Conservation (phyloP, 345 rosid genomes). For the Hypericum perforatum region DNA sequence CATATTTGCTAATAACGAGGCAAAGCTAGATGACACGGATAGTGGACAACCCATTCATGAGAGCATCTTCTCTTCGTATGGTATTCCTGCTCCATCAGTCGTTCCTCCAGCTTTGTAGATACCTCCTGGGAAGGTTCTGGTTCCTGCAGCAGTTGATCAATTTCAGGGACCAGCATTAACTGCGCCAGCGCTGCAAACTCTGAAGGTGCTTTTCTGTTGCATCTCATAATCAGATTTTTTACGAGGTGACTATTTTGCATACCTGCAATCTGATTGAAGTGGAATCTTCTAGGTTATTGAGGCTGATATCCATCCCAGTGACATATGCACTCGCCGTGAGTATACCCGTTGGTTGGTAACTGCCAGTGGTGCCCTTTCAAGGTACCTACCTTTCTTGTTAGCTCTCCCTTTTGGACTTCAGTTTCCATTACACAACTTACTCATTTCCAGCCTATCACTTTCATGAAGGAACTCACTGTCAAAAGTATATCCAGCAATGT, state of each 20-base stretch:
- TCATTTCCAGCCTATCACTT: conserved; percentile 13
- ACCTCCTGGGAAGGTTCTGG: conserved; percentile 67
- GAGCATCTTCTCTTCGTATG: conserved; percentile 39
- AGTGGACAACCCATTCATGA: conserved; percentile 27
- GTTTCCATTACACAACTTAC: conserved; percentile 13
- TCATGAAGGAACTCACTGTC: conserved; percentile 58
- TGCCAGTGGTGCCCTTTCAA: conserved; percentile 71
- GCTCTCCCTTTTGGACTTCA: conserved; percentile 9
- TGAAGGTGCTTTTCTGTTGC: conserved; percentile 46
- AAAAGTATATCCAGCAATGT: conserved; percentile 94
- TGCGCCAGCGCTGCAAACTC: conserved; percentile 75
- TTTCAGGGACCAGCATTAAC: conserved; percentile 80
- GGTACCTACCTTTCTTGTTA: conserved; percentile 36
- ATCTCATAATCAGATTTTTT: neutral
- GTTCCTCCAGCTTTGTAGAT: conserved; percentile 55
- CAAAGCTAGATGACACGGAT: conserved; percentile 17
- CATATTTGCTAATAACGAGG: conserved; percentile 21
- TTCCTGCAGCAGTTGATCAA: conserved; percentile 76
- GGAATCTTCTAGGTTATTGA: conserved; percentile 59
- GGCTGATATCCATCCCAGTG: conserved; percentile 57
- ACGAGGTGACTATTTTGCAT: neutral
- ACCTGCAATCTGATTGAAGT: conserved; percentile 1
- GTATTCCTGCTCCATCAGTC: conserved; percentile 84
- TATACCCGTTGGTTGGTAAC: conserved; percentile 91
- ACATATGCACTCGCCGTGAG: conserved; percentile 81